Conservation (phyloP, 148 eudicot species). For the Hydrangea macrophylla region DNA sequence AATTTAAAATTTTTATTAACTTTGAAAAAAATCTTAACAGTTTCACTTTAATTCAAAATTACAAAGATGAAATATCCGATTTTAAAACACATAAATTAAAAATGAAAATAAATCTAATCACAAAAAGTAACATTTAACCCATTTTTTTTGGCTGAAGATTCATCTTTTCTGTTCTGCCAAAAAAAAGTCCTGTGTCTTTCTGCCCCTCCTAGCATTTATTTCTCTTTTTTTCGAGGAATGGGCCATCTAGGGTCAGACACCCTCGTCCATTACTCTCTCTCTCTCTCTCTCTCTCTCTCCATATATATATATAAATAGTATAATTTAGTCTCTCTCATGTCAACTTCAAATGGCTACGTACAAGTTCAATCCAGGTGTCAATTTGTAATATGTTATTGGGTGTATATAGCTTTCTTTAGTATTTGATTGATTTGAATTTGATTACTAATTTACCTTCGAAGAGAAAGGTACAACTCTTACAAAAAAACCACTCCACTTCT, state of each 20-base stretch:
- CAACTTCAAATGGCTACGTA: slow-evolving; percentile 19
- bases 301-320: too few relatives aligned
- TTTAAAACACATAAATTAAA: too few relatives aligned
- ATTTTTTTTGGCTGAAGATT: too few relatives aligned
- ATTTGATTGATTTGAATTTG: neutral
- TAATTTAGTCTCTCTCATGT: slow-evolving; percentile 14
- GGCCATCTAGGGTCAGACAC: slow-evolving; percentile 21
- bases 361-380: slow-evolving; percentile 17
- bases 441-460: neutral
- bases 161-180: slow-evolving; percentile 33
- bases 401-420: slow-evolving; percentile 9
- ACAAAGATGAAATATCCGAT: too few relatives aligned
- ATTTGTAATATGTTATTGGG: neutral
- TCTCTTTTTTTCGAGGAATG: slow-evolving; percentile 30
- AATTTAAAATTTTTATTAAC: too few relatives aligned
- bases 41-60: too few relatives aligned
- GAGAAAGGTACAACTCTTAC: neutral
- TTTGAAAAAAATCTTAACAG: too few relatives aligned
- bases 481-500: too few relatives aligned
- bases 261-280: neutral
- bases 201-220: slow-evolving; percentile 29
- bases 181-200: slow-evolving; percentile 21
- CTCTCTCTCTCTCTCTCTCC: neutral
- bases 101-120: too few relatives aligned
- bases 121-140: too few relatives aligned